Conservation (phyloP, 768 basidiomycete genomes). For the Ramaria sp. region DNA sequence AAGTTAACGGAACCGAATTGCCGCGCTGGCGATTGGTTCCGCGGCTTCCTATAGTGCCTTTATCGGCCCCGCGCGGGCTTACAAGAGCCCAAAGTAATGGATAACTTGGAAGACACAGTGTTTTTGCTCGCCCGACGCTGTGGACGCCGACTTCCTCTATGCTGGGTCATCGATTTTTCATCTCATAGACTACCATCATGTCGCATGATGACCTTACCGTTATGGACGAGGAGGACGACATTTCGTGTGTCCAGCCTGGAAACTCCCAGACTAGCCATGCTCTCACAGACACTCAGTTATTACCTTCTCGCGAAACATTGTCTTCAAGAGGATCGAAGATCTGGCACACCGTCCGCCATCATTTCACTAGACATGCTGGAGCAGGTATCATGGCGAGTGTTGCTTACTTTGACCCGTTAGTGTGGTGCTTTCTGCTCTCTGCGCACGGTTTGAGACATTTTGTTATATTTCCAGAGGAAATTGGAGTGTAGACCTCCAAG, state of each 20-base stretch:
- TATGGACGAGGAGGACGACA: conserved; percentile 2
- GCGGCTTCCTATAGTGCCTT: not conserved
- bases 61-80: not conserved
- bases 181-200: not conserved
- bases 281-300: not conserved
- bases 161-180: conserved; percentile 8
- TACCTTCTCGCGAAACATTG: not conserved
- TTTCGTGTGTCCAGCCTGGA: not conserved
- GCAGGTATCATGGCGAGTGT: conserved; percentile 83
- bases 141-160: conserved; percentile 4
- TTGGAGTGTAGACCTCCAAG: conserved; percentile 85
- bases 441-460: not conserved
- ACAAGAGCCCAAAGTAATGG: conserved; percentile 1
- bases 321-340: not conserved
- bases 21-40: not conserved
- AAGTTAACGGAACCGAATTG: not conserved
- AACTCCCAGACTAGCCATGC: not conserved
- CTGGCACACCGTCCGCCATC: conserved; percentile 19
- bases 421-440: conserved; percentile 4
- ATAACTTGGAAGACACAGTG: not conserved
- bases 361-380: conserved; percentile 58
- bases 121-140: conserved; percentile 2
- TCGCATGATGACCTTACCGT: not conserved
- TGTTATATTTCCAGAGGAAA: conserved; percentile 45
- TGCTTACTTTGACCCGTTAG: conserved; percentile 83